Percentiles rank a stretch among this genome's conserved stretches.
Conservation (phyloP, 495 filamentous ascomycete species). For the Letharia columbiana region DNA sequence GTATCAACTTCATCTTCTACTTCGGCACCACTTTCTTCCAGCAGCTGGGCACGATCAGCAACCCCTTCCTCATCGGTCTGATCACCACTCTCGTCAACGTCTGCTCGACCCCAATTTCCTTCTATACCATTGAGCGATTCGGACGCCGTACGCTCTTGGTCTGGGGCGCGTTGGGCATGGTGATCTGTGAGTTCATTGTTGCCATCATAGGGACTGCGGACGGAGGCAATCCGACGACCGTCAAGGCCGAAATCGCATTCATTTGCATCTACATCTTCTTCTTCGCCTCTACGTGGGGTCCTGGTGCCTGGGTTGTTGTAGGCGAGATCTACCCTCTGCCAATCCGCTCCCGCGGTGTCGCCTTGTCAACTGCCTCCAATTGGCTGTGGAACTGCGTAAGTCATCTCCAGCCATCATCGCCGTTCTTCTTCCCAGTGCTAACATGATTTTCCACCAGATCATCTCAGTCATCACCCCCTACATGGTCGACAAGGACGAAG, state of each 20-base stretch:
- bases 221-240: slow-evolving; percentile 36
- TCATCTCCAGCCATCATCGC: neutral
- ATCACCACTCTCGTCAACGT: slow-evolving; percentile 71
- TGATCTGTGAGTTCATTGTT: slow-evolving; percentile 57
- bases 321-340: slow-evolving; percentile 76
- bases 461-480: slow-evolving; percentile 64
- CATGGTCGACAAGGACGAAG: slow-evolving; percentile 54
- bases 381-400: slow-evolving; percentile 65
- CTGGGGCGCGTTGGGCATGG: slow-evolving; percentile 63
- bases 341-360: slow-evolving; percentile 68
- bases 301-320: slow-evolving; percentile 69
- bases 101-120: slow-evolving; percentile 60
- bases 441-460: slow-evolving; percentile 28
- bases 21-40: slow-evolving; percentile 63
- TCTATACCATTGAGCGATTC: slow-evolving; percentile 60
- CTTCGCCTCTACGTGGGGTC: slow-evolving; percentile 75
- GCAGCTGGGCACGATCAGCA: slow-evolving; percentile 47
- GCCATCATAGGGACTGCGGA: slow-evolving; percentile 52
- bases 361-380: slow-evolving; percentile 68
- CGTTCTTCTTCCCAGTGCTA: neutral
- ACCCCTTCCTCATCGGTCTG: slow-evolving; percentile 60
- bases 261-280: slow-evolving; percentile 80
- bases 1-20: slow-evolving; percentile 46
- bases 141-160: slow-evolving; percentile 63
- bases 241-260: slow-evolving; percentile 56